Conservation (phyloP, 2,329 filamentous ascomycete species). For the Calonectria hawksworthii region DNA sequence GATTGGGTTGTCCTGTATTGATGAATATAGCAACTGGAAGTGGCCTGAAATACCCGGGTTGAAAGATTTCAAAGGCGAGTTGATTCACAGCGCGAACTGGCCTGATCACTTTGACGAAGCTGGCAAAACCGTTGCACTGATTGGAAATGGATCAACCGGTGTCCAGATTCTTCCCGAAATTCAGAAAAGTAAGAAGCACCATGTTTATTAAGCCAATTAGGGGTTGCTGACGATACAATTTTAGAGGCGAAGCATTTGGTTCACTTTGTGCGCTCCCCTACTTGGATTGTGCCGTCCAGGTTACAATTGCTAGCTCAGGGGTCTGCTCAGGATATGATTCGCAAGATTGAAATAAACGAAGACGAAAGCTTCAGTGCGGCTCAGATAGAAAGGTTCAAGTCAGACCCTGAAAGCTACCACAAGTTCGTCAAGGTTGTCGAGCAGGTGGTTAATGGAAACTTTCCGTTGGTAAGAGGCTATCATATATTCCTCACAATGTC, state of each 20-base stretch:
- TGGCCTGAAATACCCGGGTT: constrained; percentile 27
- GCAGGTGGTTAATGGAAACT: constrained; percentile 24
- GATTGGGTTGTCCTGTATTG: background rate
- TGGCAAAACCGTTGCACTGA: constrained; percentile 19
- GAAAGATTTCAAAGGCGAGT: constrained; percentile 17
- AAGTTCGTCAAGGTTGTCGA: constrained; percentile 21
- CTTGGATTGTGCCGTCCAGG: constrained; percentile 18
- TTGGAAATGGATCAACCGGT: constrained; percentile 30
- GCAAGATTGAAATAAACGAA: constrained; percentile 14
- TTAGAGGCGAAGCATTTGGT: constrained; percentile 1
- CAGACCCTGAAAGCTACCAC: constrained; percentile 13
- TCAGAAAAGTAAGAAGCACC: background rate
- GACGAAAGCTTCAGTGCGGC: constrained; percentile 3
- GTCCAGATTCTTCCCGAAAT: constrained; percentile 29
- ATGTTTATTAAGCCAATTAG: background rate
- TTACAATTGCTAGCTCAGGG: constrained; percentile 8
- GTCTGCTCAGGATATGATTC: constrained; percentile 3
- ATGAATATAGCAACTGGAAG: constrained; percentile 21
- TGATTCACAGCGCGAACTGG: constrained; percentile 29
- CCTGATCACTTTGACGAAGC: background rate
- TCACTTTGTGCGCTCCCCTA: constrained; percentile 22
- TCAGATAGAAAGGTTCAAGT: constrained; percentile 17
- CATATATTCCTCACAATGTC: background rate
- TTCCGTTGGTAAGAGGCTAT: constrained; percentile 15
- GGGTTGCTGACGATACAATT: background rate